Evolutionary conservation across 2,329 filamentous ascomycete genomes (phyloP).

Genomic region (Clarireedia paspali): DNA sequence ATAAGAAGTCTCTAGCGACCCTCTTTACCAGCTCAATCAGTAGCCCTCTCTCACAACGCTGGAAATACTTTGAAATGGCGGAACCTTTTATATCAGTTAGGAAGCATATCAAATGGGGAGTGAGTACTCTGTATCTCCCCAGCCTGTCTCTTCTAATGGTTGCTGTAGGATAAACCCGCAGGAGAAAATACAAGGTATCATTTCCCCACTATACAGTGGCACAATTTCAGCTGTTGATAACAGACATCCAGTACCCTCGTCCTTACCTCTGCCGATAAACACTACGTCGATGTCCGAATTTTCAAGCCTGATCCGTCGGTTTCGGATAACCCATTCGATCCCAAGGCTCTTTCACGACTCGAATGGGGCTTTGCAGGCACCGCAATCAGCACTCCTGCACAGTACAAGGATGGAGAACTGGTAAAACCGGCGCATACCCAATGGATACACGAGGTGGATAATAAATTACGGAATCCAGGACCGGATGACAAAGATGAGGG

Average conservation of each 20-base stretch:
- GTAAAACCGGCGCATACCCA: constrained; percentile 18
- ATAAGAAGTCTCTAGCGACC: not conserved
- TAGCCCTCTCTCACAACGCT: not conserved
- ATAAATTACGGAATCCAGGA: constrained; percentile 15
- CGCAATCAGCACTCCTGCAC: constrained; percentile 12
- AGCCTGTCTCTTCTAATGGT: not conserved
- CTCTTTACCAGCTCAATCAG: not conserved
- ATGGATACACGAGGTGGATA: constrained; percentile 26
- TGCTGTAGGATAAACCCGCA: constrained; percentile 15
- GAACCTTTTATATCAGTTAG: constrained; percentile 19
- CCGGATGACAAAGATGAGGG: constrained; percentile 26
- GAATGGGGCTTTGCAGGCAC: constrained; percentile 28
- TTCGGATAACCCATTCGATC: constrained; percentile 1
- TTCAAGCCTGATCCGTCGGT: constrained; percentile 8
- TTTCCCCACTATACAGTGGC: not conserved
- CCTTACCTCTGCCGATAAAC: constrained; percentile 24
- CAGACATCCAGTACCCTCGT: constrained; percentile 24
- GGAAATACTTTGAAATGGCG: not conserved
- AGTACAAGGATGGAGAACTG: constrained; percentile 6
- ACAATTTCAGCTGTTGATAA: not conserved
- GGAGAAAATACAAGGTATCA: constrained; percentile 20
- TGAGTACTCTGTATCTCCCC: constrained; percentile 9
- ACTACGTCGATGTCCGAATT: constrained; percentile 28
- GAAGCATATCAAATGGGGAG: constrained; percentile 25
- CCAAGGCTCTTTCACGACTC: constrained; percentile 14